phyloP scores from a whole-genome alignment of 2,329 filamentous ascomycete genomes.

The Hypocreales sp. region DNA sequence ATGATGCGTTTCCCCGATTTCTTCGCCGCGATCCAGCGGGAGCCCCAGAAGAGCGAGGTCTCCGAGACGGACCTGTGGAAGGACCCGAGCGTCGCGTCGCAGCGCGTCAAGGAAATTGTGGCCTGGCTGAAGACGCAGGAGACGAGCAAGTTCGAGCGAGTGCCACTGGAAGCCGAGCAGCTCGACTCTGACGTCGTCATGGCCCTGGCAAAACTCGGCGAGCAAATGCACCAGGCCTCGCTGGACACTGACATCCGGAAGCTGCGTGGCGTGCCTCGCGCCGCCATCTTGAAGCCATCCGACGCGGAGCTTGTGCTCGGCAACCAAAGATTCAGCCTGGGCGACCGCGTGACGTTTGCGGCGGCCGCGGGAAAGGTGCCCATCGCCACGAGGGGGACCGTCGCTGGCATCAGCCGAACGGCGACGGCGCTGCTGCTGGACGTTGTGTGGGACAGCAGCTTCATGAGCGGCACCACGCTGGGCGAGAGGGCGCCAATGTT shows the following conservation, averaged over 20 bases:
- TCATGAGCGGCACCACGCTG: slow-evolving; percentile 93
- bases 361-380: slow-evolving; percentile 89
- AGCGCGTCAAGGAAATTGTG: slow-evolving; percentile 83
- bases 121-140: slow-evolving; percentile 87
- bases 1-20: slow-evolving; percentile 94
- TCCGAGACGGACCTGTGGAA: slow-evolving; percentile 78
- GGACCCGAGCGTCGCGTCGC: slow-evolving; percentile 50
- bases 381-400: slow-evolving; percentile 79
- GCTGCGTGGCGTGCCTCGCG: slow-evolving; percentile 68
- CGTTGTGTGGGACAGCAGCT: slow-evolving; percentile 82
- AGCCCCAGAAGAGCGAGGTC: slow-evolving; percentile 74
- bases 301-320: slow-evolving; percentile 90
- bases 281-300: slow-evolving; percentile 77
- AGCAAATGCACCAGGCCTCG: slow-evolving; percentile 38
- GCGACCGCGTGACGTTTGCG: slow-evolving; percentile 86
- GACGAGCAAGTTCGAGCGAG: slow-evolving; percentile 81
- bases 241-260: slow-evolving; percentile 46
- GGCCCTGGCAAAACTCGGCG: slow-evolving; percentile 62
- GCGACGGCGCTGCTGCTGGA: slow-evolving; percentile 71
- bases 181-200: slow-evolving; percentile 83
- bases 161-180: slow-evolving; percentile 93
- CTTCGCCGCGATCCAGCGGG: slow-evolving; percentile 72
- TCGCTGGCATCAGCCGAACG: slow-evolving; percentile 87
- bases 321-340: slow-evolving; percentile 68
- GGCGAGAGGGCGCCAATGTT: slow-evolving; percentile 85